Evolutionary conservation across 257 asterid species (phyloP).

Genomic region (Paraleonurus japonicus): DNA sequence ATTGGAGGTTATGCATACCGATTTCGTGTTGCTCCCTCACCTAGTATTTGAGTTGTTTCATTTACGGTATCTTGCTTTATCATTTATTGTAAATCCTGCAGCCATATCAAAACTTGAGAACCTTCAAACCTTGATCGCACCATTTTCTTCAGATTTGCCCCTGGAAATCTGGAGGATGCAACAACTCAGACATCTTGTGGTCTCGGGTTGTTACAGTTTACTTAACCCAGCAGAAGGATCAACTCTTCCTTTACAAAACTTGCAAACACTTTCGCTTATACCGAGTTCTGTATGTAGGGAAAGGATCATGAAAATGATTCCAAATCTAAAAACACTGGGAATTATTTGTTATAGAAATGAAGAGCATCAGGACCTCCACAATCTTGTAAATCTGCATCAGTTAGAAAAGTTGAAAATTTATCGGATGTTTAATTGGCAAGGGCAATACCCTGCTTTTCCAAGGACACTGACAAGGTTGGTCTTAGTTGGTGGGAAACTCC

Average conservation of each 20-base stretch:
- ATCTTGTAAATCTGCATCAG: not conserved
- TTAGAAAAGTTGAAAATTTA: not conserved
- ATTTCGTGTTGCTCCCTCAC: not conserved
- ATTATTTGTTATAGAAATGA: not conserved
- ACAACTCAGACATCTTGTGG: not conserved
- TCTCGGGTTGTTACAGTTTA: not conserved
- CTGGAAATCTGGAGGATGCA: conserved; percentile 11
- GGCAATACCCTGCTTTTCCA: not conserved
- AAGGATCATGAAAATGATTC: not conserved
- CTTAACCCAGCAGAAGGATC: not conserved
- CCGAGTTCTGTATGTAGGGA: not conserved
- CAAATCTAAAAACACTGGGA: not conserved
- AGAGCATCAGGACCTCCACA: not conserved
- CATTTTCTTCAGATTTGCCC: not conserved
- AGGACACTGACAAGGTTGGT: not conserved
- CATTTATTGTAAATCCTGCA: not conserved
- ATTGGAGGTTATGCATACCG: not conserved
- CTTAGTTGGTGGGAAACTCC: not conserved
- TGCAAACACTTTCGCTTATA: not conserved
- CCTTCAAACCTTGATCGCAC: conserved; percentile 18
- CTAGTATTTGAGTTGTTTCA: not conserved
- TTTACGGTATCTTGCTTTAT: not conserved
- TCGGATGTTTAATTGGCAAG: not conserved
- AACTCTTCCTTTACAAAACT: not conserved
- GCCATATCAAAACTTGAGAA: conserved; percentile 6